A percentile compares a stretch with the other conserved stretches of the same genome.
phyloP scores from a whole-genome alignment of 2,329 filamentous ascomycete species.

The Rhinocladiella similis region DNA sequence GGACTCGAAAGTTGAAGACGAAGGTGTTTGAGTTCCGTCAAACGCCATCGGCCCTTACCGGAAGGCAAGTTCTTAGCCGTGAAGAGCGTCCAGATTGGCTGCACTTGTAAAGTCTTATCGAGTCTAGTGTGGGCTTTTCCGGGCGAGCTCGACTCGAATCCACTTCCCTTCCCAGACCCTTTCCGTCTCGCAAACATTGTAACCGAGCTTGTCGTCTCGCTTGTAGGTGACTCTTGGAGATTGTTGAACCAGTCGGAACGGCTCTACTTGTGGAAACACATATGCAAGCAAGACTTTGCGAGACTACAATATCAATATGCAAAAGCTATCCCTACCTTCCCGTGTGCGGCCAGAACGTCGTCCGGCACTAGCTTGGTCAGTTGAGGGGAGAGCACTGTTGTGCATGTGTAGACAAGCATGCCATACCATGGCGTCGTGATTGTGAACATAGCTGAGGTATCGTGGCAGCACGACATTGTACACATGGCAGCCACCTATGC shows the following conservation, averaged over 20 bases:
- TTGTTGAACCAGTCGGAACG: neutral
- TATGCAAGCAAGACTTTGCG: conserved; percentile 4
- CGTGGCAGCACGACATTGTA: conserved; percentile 1
- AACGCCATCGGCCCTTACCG: conserved; percentile 13
- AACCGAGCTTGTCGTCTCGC: neutral
- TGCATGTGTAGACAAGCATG: neutral
- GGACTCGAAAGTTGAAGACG: conserved; percentile 2
- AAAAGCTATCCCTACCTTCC: neutral
- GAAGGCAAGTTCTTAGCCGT: conserved; percentile 11
- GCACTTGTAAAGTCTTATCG: conserved; percentile 2
- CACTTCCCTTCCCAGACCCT: neutral
- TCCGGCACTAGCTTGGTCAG: neutral
- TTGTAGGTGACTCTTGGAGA: neutral
- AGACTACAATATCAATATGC: neutral
- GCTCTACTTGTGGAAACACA: neutral
- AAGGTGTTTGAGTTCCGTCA: neutral
- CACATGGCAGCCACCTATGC: conserved; percentile 16
- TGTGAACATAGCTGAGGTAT: neutral
- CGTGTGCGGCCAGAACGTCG: neutral
- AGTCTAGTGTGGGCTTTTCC: conserved; percentile 14
- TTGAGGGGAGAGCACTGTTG: neutral
- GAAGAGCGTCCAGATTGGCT: conserved; percentile 11
- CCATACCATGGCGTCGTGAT: neutral
- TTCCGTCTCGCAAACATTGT: neutral
- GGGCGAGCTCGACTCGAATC: neutral